phyloP scores from a whole-genome alignment of 495 filamentous ascomycete genomes.

The Lasiosphaeris hirsuta region DNA sequence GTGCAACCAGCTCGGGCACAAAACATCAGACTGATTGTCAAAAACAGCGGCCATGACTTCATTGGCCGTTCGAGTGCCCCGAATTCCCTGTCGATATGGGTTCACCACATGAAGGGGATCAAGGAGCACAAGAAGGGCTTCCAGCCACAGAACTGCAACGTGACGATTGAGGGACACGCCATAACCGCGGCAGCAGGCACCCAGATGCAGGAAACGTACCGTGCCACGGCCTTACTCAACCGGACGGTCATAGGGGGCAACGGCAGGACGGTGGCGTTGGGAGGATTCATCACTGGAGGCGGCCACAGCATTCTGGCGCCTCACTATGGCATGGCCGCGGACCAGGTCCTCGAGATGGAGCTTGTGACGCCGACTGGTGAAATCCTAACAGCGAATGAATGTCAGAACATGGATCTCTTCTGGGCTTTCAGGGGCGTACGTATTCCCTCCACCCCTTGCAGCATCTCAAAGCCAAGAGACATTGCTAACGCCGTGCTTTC shows the following conservation, averaged over 20 bases:
- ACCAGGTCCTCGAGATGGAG: slow-evolving; percentile 58
- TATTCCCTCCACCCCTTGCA: too few relatives aligned
- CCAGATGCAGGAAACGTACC: slow-evolving; percentile 30
- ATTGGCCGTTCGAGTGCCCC: slow-evolving; percentile 47
- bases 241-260: slow-evolving; percentile 32
- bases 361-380: slow-evolving; percentile 53
- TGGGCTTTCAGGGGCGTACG: slow-evolving; percentile 57
- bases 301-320: slow-evolving; percentile 55
- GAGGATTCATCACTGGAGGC: slow-evolving; percentile 58
- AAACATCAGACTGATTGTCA: slow-evolving; percentile 57
- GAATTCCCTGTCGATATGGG: slow-evolving; percentile 48
- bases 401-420: slow-evolving; percentile 56
- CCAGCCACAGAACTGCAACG: slow-evolving; percentile 29
- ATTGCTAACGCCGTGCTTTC: not conserved
- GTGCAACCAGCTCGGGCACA: slow-evolving; percentile 34
- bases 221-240: slow-evolving; percentile 23
- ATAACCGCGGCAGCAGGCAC: slow-evolving; percentile 36
- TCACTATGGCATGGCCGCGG: slow-evolving; percentile 56
- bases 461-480: too few relatives aligned
- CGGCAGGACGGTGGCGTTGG: slow-evolving; percentile 26
- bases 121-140: slow-evolving; percentile 29
- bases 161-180: slow-evolving; percentile 25
- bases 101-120: slow-evolving; percentile 40
- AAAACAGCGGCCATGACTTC: slow-evolving; percentile 60
- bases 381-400: slow-evolving; percentile 48